Evolutionary conservation across 768 basidiomycete genomes (phyloP).

Genomic region (Imleria badia): DNA sequence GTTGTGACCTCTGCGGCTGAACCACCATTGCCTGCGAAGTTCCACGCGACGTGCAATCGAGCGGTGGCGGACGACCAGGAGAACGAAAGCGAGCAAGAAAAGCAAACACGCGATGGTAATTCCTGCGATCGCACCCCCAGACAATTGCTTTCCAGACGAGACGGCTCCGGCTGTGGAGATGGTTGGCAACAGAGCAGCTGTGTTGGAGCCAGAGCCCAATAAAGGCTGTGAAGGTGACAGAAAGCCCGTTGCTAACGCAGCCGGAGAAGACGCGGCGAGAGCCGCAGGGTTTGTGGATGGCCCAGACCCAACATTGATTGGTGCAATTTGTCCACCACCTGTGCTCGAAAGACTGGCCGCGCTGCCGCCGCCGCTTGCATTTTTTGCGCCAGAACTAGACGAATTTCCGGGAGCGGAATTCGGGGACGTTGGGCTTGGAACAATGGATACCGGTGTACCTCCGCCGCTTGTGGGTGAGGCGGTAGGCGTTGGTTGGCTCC

Average conservation of each 20-base stretch:
- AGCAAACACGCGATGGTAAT: conserved; percentile 37
- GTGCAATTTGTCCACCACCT: neutral
- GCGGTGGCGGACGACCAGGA: conserved; percentile 50
- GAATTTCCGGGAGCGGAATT: neutral
- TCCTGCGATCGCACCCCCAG: conserved; percentile 48
- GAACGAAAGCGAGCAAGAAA: conserved; percentile 32
- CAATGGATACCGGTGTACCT: neutral
- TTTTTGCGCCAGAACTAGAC: neutral
- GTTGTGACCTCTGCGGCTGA: conserved; percentile 21
- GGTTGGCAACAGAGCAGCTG: conserved; percentile 16
- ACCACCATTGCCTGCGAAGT: conserved; percentile 49
- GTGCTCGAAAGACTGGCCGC: neutral
- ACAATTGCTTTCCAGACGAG: conserved; percentile 32
- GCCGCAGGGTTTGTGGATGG: neutral
- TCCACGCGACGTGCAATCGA: conserved; percentile 42
- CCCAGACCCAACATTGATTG: neutral
- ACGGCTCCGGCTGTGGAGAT: conserved; percentile 1
- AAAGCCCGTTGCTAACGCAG: neutral
- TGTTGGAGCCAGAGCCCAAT: conserved; percentile 4
- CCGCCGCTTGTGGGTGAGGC: conserved; percentile 2
- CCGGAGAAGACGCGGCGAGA: neutral
- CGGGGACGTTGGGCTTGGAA: neutral
- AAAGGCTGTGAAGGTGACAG: conserved; percentile 5
- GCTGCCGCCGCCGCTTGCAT: neutral
- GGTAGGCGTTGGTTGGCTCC: neutral